Percentiles rank a stretch among this genome's conserved stretches.
Evolutionary conservation across 345 rosid genomes (phyloP).

Genomic region (Linum lewisii): DNA sequence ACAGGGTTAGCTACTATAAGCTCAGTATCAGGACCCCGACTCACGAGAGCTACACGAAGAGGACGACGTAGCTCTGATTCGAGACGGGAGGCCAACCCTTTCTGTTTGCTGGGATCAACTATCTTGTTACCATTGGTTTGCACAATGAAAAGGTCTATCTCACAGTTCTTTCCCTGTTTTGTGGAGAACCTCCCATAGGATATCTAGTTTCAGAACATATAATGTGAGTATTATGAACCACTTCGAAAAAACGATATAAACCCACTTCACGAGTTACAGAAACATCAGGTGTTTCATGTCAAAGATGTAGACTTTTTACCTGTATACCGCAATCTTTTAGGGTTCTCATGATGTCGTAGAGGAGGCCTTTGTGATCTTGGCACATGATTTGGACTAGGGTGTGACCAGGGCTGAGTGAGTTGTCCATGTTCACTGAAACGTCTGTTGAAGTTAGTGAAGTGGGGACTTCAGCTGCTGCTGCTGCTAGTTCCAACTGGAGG

Average conservation of each 20-base stretch:
- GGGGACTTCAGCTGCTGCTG: conserved; percentile 26
- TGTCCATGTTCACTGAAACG: conserved; percentile 65
- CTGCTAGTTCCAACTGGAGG: conserved; percentile 34
- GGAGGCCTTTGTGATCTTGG: conserved; percentile 86
- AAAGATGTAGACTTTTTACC: conserved; percentile 28
- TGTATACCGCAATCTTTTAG: conserved; percentile 87
- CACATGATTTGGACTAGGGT: conserved; percentile 81
- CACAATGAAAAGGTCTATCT: conserved; percentile 78
- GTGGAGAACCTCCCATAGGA: conserved; percentile 77
- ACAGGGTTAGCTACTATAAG: conserved; percentile 89
- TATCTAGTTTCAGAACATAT: conserved; percentile 34
- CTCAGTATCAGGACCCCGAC: conserved; percentile 88
- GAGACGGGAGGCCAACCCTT: conserved; percentile 49
- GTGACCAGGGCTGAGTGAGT: conserved; percentile 70
- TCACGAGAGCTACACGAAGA: conserved; percentile 64
- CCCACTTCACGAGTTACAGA: neutral
- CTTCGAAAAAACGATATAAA: too few relatives aligned
- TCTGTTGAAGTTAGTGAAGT: conserved; percentile 27
- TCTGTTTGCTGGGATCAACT: conserved; percentile 73
- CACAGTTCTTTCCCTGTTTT: conserved; percentile 52
- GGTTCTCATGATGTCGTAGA: conserved; percentile 88
- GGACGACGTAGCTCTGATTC: conserved; percentile 65
- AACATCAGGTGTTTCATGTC: too few relatives aligned
- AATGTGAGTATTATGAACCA: neutral
- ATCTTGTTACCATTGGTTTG: conserved; percentile 85